Evolutionary conservation across 192 early-diverging fungal species (phyloP).

Genomic region (Linnemannia hyalina): DNA sequence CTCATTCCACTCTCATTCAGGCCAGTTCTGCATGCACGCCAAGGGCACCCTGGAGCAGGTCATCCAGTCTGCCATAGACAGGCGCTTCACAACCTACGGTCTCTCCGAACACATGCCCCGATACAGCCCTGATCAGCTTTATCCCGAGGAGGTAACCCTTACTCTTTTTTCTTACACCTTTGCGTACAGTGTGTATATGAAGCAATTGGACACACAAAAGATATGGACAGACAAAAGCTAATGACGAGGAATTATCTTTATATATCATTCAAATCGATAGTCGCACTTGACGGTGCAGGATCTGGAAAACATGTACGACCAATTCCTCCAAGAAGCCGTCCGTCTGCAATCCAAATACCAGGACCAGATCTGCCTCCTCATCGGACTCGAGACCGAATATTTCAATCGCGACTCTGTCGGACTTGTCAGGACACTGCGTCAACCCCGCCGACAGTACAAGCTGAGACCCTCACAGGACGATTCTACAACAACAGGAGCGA

Average conservation of each 20-base stretch:
- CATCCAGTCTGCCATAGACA: conserved; percentile 79
- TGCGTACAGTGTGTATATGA: background rate
- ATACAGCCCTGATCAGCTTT: conserved; percentile 80
- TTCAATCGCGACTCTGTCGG: conserved; percentile 54
- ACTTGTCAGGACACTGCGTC: conserved; percentile 64
- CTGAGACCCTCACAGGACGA: background rate
- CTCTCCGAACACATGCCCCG: conserved; percentile 96
- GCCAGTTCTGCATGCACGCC: conserved; percentile 96
- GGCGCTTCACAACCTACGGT: conserved; percentile 81
- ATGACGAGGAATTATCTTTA: background rate
- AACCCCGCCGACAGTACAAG: conserved; percentile 28
- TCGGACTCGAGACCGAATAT: conserved; percentile 92
- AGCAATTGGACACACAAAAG: background rate
- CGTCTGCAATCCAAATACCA: conserved; percentile 77
- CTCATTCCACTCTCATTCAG: conserved; percentile 94
- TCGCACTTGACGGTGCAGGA: conserved; percentile 73
- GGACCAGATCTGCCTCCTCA: conserved; percentile 75
- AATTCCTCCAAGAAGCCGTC: conserved; percentile 81
- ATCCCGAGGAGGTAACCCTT: conserved; percentile 86
- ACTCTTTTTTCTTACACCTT: too few relatives aligned
- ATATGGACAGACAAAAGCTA: background rate
- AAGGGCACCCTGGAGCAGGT: conserved; percentile 87
- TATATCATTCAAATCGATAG: conserved; percentile 52
- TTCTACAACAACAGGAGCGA: background rate
- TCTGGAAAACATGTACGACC: conserved; percentile 71